Evolutionary conservation across 768 basidiomycete species (phyloP).

Genomic region (Xanthoconium stramineum): DNA sequence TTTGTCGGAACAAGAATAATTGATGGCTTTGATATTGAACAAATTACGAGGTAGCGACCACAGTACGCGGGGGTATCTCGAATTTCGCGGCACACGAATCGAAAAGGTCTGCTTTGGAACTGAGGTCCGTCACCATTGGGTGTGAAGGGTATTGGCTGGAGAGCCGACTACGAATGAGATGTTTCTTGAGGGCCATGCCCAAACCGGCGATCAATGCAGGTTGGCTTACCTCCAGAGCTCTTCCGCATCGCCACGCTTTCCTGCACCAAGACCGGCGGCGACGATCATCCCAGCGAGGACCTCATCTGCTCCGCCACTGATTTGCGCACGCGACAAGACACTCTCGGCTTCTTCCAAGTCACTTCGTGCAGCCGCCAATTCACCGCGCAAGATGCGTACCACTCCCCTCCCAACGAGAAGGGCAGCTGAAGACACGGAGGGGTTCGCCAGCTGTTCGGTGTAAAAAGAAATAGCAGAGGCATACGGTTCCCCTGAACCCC

Average conservation of each 20-base stretch:
- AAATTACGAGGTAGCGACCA: slow-evolving; percentile 14
- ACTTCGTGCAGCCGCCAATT: slow-evolving; percentile 71
- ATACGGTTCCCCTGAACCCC: slow-evolving; percentile 29
- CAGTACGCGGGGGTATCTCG: slow-evolving; percentile 52
- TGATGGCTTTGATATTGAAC: background rate
- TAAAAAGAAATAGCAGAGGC: slow-evolving; percentile 58
- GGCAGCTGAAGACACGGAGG: slow-evolving; percentile 69
- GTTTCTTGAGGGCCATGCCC: background rate
- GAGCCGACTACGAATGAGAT: slow-evolving; percentile 34
- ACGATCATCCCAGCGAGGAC: slow-evolving; percentile 66
- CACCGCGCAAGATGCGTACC: slow-evolving; percentile 73
- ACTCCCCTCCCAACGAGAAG: slow-evolving; percentile 78
- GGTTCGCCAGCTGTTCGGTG: slow-evolving; percentile 80
- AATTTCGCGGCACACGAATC: slow-evolving; percentile 61
- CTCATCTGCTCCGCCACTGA: slow-evolving; percentile 49
- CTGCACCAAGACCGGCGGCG: slow-evolving; percentile 54
- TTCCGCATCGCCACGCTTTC: slow-evolving; percentile 61
- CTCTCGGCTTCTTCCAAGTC: slow-evolving; percentile 67
- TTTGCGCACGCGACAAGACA: slow-evolving; percentile 43
- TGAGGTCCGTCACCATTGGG: slow-evolving; percentile 65
- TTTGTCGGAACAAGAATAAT: background rate
- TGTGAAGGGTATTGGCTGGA: slow-evolving; percentile 57
- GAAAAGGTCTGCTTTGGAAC: slow-evolving; percentile 59
- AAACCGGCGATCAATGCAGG: slow-evolving; percentile 1
- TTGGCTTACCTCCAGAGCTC: slow-evolving; percentile 63